Conservation (phyloP, 2,329 filamentous ascomycete species). For the Byssochlamys sp. region DNA sequence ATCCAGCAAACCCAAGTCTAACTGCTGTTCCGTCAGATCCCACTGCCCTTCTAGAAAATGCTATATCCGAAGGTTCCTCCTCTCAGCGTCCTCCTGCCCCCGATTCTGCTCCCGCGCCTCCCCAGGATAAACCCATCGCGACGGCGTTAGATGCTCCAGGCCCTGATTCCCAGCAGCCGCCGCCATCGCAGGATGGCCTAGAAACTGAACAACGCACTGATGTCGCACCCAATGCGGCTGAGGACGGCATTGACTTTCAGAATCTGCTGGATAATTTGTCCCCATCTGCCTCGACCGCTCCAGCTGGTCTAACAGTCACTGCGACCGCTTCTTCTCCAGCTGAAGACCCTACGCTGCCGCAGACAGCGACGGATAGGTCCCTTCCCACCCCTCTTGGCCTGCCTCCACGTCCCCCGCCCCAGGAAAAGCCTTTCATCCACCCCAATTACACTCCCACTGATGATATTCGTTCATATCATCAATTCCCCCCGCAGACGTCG, state of each 20-base stretch:
- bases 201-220: conserved; percentile 14
- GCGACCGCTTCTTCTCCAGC: conserved; percentile 14
- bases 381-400: conserved; percentile 29
- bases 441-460: conserved; percentile 29
- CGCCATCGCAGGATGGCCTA: conserved; percentile 15
- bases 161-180: conserved; percentile 11
- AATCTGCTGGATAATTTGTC: conserved; percentile 41
- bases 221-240: conserved; percentile 13
- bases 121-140: conserved; percentile 18
- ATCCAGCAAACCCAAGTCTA: conserved; percentile 14
- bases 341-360: conserved; percentile 20
- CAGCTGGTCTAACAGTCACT: conserved; percentile 15
- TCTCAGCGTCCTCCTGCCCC: conserved; percentile 15
- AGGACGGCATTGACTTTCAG: conserved; percentile 39
- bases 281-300: conserved; percentile 21
- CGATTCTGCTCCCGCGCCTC: conserved; percentile 3
- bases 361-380: conserved; percentile 21
- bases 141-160: conserved; percentile 22
- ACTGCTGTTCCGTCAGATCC: conserved; percentile 17
- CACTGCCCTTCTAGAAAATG: conserved; percentile 14
- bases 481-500: conserved; percentile 20
- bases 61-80: conserved; percentile 1
- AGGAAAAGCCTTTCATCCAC: conserved; percentile 32
- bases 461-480: conserved; percentile 33
- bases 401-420: conserved; percentile 37